These are phyloP conservation scores for Salvia rosmarinus DNA, from an alignment of 257 asterid genomes.

Conservation along the genomic window DNA sequence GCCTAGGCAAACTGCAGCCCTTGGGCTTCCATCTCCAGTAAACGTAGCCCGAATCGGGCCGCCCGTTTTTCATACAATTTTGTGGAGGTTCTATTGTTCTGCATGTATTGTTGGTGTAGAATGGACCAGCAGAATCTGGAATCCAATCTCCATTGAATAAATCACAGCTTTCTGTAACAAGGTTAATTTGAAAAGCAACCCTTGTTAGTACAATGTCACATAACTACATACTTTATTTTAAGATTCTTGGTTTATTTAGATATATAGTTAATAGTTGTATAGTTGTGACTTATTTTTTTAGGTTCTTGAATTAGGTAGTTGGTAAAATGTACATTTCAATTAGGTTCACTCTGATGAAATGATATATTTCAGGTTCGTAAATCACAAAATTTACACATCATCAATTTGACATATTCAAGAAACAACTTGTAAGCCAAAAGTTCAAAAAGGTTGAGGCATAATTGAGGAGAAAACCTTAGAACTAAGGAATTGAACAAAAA, in stretches of 20 bases:
- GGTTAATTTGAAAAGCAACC: neutral
- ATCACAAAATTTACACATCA: neutral
- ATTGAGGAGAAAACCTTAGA: neutral
- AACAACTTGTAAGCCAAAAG: too few species aligned
- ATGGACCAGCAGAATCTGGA: constrained; percentile 58
- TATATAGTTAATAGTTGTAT: too few species aligned
- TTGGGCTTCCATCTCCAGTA: constrained; percentile 86
- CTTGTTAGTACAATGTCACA: neutral
- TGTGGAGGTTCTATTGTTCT: constrained; percentile 63
- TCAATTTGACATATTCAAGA: neutral
- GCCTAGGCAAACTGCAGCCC: constrained; percentile 59
- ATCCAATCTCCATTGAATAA: constrained; percentile 78
- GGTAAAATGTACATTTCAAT: neutral
- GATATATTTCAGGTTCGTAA: neutral
- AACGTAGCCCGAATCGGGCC: constrained; percentile 66
- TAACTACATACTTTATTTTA: neutral
- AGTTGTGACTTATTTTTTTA: neutral
- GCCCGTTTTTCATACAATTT: constrained; percentile 76
- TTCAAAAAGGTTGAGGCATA: too few species aligned
- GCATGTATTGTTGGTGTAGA: constrained; percentile 64
- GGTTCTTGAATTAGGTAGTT: neutral
- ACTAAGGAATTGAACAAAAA: neutral
- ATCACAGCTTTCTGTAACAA: constrained; percentile 57
- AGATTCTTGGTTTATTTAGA: neutral
- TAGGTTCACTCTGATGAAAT: neutral